These are phyloP conservation scores for Adansonia rubrostipa DNA, from an alignment of 441 rosid genomes.

Conservation along the genomic window DNA sequence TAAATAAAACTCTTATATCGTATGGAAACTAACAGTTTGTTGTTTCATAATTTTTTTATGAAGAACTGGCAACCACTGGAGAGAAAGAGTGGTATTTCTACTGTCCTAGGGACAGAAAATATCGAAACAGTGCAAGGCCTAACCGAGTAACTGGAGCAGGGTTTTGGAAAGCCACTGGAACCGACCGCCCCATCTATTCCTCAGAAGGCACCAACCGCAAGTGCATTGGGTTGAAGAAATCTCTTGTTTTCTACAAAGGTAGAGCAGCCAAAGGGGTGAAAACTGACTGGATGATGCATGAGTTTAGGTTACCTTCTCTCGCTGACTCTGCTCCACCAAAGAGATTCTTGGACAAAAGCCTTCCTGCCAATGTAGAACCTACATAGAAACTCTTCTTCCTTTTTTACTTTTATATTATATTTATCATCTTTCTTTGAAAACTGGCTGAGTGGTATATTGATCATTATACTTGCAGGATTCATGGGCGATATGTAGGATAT, in stretches of 20 bases:
- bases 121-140: conserved; percentile 79
- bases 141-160: conserved; percentile 86
- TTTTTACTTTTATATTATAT: no score
- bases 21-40: neutral
- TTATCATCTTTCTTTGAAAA: neutral
- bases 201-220: conserved; percentile 58
- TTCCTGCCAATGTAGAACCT: conserved; percentile 66
- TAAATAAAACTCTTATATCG: neutral
- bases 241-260: conserved; percentile 81
- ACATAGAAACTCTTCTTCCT: neutral
- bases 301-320: conserved; percentile 86
- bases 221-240: conserved; percentile 86
- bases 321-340: conserved; percentile 52
- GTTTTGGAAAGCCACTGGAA: conserved; percentile 91
- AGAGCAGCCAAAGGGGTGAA: conserved; percentile 89
- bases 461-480: conserved; percentile 56
- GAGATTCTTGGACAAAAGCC: conserved; percentile 58
- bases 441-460: no score
- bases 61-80: conserved; percentile 67
- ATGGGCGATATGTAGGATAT: conserved; percentile 94
- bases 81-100: conserved; percentile 89
- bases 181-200: conserved; percentile 82
- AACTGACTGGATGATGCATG: conserved; percentile 99
- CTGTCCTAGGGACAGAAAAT: conserved; percentile 84
- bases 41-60: neutral